Evolutionary conservation across 2,329 filamentous ascomycete genomes (phyloP), one percentile per base, ranked within the genome.

Genomic region (Epichloe gansuensis): DNA sequence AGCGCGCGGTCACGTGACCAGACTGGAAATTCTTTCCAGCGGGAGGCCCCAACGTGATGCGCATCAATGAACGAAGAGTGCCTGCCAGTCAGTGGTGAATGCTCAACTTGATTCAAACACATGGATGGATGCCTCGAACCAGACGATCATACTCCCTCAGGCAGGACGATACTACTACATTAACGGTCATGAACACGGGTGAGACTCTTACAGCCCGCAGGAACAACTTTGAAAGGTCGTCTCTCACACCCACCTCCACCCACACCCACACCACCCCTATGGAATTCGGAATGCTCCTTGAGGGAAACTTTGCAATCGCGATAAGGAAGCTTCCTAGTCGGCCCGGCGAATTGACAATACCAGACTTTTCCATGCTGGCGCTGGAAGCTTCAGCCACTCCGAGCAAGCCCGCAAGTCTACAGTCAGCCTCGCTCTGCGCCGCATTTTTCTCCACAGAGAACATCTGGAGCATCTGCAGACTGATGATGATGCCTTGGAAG

Each of bases 1-100:
- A 9, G 31, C 50, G 43, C 50, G 35, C 7, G 34, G 43, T 39
- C 50, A 51, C 50, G 50, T 51, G 50, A 51, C 9, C 3, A 38
- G 4, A 21, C 7, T 21, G 13, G 11, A 45, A n/a, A 31, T 15
- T 15, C 6, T 1, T 9, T 9, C 25, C 13, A 11, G 12, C 12
- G 2, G 43, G 12, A 31, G 12, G 43, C 13, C 25, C 25, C 15
- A 37, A 37, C 9, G 8, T 11, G 46, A n/a, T 15, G 17, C 17
- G 17, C 17, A 17, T 17, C 17, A 17, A 13, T 15, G 12, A 38
- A 38, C 37, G 15, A 5, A 38, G 37, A 38, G 12, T 38, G 15
- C 34, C 34, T 12, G 34, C 37, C 11, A 15, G 15, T 38, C 17
- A 17, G 17, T 17, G 17, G 17, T 17, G 17, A 17, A 17, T 17